Conservation (phyloP, 352 stramenopile species). For the Globisporangium cystogenes region DNA sequence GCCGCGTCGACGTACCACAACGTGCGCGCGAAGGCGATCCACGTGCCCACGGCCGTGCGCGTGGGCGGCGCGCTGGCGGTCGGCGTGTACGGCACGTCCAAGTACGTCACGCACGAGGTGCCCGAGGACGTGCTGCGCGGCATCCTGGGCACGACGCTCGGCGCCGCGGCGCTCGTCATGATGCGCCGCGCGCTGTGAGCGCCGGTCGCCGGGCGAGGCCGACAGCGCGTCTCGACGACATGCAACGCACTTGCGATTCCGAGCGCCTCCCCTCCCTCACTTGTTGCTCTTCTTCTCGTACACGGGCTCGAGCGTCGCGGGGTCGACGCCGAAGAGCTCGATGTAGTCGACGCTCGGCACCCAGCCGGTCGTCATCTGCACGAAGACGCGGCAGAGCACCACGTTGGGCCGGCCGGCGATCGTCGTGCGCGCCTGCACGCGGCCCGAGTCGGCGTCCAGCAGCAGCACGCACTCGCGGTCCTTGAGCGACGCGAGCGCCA, state of each 20-base stretch:
- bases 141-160: constrained; percentile 66
- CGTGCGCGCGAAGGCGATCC: constrained; percentile 69
- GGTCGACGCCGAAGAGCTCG: constrained; percentile 77
- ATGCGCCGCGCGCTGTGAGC: constrained; percentile 71
- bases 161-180: constrained; percentile 71
- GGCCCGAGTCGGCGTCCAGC: constrained; percentile 41
- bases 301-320: constrained; percentile 42
- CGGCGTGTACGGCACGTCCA: constrained; percentile 74
- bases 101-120: constrained; percentile 78
- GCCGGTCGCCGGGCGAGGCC: no score
- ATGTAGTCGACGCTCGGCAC: constrained; percentile 80
- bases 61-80: constrained; percentile 59
- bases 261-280: constrained; percentile 14
- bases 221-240: no score
- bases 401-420: constrained; percentile 62
- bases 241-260: constrained; percentile 2
- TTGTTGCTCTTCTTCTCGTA: constrained; percentile 87
- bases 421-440: constrained; percentile 56
- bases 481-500: constrained; percentile 56
- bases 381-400: constrained; percentile 71
- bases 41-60: constrained; percentile 60
- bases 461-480: constrained; percentile 60
- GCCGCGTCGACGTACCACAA: constrained; percentile 81
- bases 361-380: constrained; percentile 82
- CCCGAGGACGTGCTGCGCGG: constrained; percentile 67